Evolutionary conservation across 202 grass and related monocot genomes (phyloP), one percentile per base, ranked within the genome.

Genomic region (Setaria italica): DNA sequence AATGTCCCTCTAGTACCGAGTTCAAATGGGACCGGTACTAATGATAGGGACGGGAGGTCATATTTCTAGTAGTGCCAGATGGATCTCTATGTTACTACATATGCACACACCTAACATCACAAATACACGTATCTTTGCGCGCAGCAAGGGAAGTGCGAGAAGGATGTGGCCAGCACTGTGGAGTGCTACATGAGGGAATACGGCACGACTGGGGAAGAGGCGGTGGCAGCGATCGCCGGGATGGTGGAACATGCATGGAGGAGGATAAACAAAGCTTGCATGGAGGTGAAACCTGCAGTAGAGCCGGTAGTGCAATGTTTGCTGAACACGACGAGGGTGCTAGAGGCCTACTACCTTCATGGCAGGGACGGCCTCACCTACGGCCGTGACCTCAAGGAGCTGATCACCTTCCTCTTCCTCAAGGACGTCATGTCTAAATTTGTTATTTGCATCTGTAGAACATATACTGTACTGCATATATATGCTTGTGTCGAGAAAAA

Each of bases 121-220:
- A 20, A 20, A 56, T 20, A 20, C 17, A 41, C 16, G 30, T 67
- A 19, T 39, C 6, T 19, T 7, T 39, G 13, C 54, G 16, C 5
- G 48, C 30, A 77, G 74, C 54, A 12, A 4, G 77, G 77, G n/a
- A 66, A 66, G 29, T 35, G 30, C 41, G 35, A 66, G 62, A 30
- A 62, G 3, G 77, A 79, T 30, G 20, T 17, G 1, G 19, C 10
- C 2, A 81, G 8, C 20, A 6, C 65, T 0, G 43, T 81, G 0
- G 80, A 72, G 67, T 71, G 80, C 10, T 70, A 81, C 35, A 70
- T 70, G 65, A 70, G 43, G 2, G 79, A 81, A 11, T 3, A 45
- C 12, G 12, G 30, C 0, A 49, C 16, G 1, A 59, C 37, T 0
- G 21, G 14, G 11, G 67, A 82, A 2, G 14, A 72, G 21, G 69